Percentiles rank a stretch among this genome's conserved stretches.
Evolutionary conservation across 108 stramenopile species (phyloP).

Genomic region (Cylindrotheca fusiformis): DNA sequence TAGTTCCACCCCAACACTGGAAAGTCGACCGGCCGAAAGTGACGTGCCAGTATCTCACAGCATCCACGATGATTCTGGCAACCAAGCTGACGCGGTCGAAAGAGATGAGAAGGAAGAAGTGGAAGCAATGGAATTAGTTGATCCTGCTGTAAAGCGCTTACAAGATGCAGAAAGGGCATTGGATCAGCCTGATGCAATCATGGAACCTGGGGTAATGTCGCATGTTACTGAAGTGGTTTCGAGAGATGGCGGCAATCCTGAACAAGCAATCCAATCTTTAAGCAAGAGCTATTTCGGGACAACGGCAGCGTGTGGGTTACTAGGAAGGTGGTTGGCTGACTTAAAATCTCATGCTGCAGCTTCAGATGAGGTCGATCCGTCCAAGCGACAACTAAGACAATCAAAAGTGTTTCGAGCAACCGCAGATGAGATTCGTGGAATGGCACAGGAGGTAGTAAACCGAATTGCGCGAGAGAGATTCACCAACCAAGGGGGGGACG

Average conservation of each 20-base stretch:
- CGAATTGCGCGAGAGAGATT: constrained; percentile 74
- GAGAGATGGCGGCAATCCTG: constrained; percentile 38
- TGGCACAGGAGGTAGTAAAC: constrained; percentile 61
- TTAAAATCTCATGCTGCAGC: constrained; percentile 40
- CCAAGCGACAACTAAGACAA: too few relatives aligned
- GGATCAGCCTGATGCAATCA: constrained; percentile 65
- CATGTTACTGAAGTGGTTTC: constrained; percentile 45
- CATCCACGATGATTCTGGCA: neutral
- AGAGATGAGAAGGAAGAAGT: constrained; percentile 17
- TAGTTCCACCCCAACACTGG: neutral
- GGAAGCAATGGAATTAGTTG: constrained; percentile 33
- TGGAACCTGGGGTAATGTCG: constrained; percentile 61
- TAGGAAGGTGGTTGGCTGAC: constrained; percentile 74
- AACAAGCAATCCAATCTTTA: constrained; percentile 60
- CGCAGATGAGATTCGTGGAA: constrained; percentile 58
- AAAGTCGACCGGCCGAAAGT: neutral
- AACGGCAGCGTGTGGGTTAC: constrained; percentile 75
- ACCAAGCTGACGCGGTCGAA: constrained; percentile 2
- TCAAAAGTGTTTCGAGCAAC: constrained; percentile 14
- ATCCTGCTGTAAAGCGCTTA: constrained; percentile 44
- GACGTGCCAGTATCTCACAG: constrained; percentile 1
- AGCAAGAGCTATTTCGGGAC: constrained; percentile 62
- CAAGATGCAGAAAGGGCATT: constrained; percentile 58
- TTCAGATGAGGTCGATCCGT: neutral
- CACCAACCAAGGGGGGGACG: constrained; percentile 64